Conservation (phyloP, 2,329 filamentous ascomycete species). For the Exophiala spinifera region DNA sequence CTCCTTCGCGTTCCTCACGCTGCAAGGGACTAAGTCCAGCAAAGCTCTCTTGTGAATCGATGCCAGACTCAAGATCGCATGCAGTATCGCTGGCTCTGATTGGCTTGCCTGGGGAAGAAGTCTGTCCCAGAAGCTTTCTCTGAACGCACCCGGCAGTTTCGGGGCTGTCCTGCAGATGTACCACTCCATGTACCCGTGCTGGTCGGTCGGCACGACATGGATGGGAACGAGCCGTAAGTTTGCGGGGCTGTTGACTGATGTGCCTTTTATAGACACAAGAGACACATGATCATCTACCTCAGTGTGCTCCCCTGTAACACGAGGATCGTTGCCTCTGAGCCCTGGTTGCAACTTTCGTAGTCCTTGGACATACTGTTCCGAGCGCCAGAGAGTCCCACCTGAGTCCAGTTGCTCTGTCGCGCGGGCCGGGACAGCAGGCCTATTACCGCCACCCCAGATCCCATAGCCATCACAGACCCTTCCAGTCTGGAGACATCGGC, state of each 20-base stretch:
- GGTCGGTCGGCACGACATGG: conserved; percentile 22
- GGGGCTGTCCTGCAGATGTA: conserved; percentile 28
- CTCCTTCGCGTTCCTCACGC: background rate
- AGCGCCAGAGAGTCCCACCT: no score
- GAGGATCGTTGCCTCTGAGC: background rate
- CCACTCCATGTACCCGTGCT: conserved; percentile 33
- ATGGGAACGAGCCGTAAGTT: conserved; percentile 1
- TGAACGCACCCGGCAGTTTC: conserved; percentile 39
- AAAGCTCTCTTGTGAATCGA: conserved; percentile 34
- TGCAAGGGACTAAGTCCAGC: conserved; percentile 16
- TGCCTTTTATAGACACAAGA: background rate
- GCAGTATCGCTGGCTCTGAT: conserved; percentile 41
- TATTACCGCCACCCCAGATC: conserved; percentile 39
- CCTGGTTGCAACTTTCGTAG: background rate
- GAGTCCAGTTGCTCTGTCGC: background rate
- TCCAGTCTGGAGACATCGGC: conserved; percentile 36
- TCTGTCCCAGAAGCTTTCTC: conserved; percentile 40
- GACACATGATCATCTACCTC: no score
- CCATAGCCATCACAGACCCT: conserved; percentile 44
- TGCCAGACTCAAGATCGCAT: conserved; percentile 43
- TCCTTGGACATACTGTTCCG: no score
- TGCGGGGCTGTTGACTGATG: background rate
- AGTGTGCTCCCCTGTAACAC: no score
- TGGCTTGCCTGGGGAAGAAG: conserved; percentile 40
- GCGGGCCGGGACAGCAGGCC: conserved; percentile 6